Evolutionary conservation across 768 basidiomycete species (phyloP), one percentile per base, ranked within the genome.

Genomic region (Nidula microcarpa): DNA sequence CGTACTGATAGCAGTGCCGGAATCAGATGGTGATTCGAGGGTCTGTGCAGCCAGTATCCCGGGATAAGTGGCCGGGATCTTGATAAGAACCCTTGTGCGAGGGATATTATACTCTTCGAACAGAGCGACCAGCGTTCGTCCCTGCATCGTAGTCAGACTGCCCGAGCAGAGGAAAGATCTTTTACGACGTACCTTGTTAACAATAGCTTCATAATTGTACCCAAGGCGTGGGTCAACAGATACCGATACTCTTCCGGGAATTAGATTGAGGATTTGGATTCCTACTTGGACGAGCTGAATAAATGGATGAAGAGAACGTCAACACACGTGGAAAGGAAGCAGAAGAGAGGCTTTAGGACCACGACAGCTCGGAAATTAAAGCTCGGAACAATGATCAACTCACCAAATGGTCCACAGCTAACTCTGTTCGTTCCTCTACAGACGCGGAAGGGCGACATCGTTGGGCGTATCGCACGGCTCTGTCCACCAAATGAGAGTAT

Each of bases 211-310:
- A 39, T 59, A 57, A 43, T 68, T 62, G 35, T 63, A 52, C 3
- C 62, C 68, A 11, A 71, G 59, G 6, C 72, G 68, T 13, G 72
- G 70, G 49, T 74, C 72, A 43, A 70, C 65, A 4, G 68, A 69
- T 2, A 71, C 55, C 11, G 71, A 72, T 11, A 72, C 69, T 6
- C 71, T 59, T 5, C 71, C 70, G 1, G 69, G 69, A 8, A 72
- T 66, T 32, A 70, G 62, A 6, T 56, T 57, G 0, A 71, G 54
- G 10, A 74, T 72, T 35, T 68, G 50, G 1, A 59, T 57, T 44
- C 69, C 70, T 18, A 74, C 57, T 43, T 62, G 65, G 0, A 70
- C 69, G 14, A 72, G 65, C 72, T 72, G 43, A 5, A 33, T 13
- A 17, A 16, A 35, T 30, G 9, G 39, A 41, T 4, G 16, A 11